Evolutionary conservation across 257 asterid species (phyloP), one percentile per base, ranked within the genome.

Genomic region (Solanum neorickii): DNA sequence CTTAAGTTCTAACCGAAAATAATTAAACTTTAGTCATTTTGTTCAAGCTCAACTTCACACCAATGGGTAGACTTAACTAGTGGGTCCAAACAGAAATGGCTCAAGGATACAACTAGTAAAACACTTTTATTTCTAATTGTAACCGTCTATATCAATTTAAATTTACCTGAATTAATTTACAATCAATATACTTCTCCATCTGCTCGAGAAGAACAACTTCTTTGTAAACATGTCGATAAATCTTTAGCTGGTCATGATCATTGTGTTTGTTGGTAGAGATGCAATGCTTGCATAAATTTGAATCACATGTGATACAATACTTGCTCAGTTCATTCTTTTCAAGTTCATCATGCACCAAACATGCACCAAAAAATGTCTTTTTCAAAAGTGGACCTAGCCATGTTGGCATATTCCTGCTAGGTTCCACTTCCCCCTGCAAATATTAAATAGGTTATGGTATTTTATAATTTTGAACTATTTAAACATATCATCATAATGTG

Each of bases 281-380:
- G 12, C 96, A 93, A 10, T 75, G 88, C 89, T 37, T 91, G 74
- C 94, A 93, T 5, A 82, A 74, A 5, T 91, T 70, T 8, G 65
- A 84, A 25, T 89, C 83, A 5, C 94, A 93, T 5, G 80, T 83
- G 15, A 90, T 89, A 73, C 94, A 90, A 16, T 89, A 93, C 60
- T 91, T 84, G 47, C 91, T 94, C 27, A 88, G 0, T 20, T 91
- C 93, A 70, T 82, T 92, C 86, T 91, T 92, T 29, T 74, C 89
- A 9, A 66, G 13, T 10, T 84, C 86, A 70, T 52, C 86, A 65
- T 91, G 95, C 31, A 9, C 41, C 3, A 12, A 7, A 77, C 94
- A 94, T 41, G 75, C 72, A 12, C 91, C 90, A n/a, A 94, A 94
- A 25, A 92, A 94, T 14, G 65, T 68, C 86, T 82, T 89, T 5